A percentile compares a stretch with the other conserved stretches of the same genome.
phyloP scores from a whole-genome alignment of 1,284 basidiomycete species.

The Ceratorhiza oryzae-sativae region DNA sequence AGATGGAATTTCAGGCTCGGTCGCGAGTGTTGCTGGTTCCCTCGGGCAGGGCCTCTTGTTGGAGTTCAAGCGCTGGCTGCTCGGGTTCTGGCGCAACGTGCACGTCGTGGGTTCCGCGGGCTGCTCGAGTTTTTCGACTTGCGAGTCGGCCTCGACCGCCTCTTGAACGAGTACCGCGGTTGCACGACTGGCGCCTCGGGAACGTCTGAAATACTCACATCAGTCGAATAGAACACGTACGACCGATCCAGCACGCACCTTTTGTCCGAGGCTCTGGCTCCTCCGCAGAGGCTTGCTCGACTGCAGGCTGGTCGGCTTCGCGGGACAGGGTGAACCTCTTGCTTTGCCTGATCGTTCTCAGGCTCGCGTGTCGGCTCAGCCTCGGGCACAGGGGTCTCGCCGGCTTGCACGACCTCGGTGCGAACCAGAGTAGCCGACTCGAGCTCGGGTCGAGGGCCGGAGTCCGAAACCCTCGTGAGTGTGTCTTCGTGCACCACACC shows the following conservation, averaged over 20 bases:
- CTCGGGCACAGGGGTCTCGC: neutral
- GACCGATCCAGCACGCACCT: no score
- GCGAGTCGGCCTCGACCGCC: neutral
- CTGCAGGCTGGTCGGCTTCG: no score
- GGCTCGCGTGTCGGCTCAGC: neutral
- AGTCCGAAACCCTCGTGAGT: neutral
- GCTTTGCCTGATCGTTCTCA: no score
- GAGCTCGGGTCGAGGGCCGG: slow-evolving; percentile 4
- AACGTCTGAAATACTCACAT: no score
- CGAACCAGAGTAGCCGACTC: neutral
- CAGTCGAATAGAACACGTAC: no score
- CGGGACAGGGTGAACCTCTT: no score
- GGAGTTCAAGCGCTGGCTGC: neutral
- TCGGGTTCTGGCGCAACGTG: neutral
- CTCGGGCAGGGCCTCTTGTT: neutral
- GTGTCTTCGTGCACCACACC: neutral
- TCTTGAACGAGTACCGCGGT: neutral
- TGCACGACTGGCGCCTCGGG: no score
- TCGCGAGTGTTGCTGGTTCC: no score
- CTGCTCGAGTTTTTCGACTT: neutral
- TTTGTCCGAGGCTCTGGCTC: no score
- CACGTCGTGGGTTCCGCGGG: neutral
- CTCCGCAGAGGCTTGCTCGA: no score
- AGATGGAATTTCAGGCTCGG: neutral
- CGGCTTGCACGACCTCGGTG: neutral